Percentiles rank a stretch among this genome's conserved stretches.
Conservation (phyloP, 2,329 filamentous ascomycete species). For the Cladosporium velox region DNA sequence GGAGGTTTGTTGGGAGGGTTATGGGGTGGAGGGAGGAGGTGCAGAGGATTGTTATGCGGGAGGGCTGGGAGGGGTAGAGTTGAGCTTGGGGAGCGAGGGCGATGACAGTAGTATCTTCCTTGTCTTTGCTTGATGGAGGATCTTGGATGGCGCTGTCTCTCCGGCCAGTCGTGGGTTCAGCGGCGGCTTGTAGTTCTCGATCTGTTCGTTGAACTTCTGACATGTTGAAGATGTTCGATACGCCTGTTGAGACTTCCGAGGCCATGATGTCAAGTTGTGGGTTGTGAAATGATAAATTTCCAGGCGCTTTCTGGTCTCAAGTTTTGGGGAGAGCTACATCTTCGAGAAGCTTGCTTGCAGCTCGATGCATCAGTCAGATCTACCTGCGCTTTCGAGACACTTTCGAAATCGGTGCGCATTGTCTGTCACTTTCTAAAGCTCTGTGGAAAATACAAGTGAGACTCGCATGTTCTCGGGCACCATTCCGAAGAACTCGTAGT, state of each 20-base stretch:
- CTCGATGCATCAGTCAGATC: not conserved
- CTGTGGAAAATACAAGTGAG: not conserved
- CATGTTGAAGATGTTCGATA: not conserved
- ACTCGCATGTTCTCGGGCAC: not conserved
- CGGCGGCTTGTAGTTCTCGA: not conserved
- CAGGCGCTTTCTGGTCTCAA: not conserved
- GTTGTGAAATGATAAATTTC: not conserved
- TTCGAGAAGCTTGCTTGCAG: not conserved
- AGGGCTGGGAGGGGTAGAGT: not conserved
- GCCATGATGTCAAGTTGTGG: not conserved
- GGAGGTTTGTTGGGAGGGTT: not conserved
- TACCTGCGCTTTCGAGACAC: not conserved
- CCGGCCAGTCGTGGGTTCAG: not conserved
- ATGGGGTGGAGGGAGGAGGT: not conserved
- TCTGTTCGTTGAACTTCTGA: not conserved
- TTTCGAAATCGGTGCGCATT: not conserved
- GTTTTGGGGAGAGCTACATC: not conserved
- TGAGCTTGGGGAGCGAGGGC: no score
- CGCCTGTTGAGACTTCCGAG: not conserved
- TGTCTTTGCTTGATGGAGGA: not conserved
- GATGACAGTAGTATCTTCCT: not conserved
- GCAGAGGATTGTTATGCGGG: constrained; percentile 7
- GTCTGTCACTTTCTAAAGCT: not conserved
- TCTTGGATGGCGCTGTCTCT: not conserved
- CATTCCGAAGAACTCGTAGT: not conserved